Base-by-base conservation (phyloP, 371 early-diverging fungal species). In the Syncephalastrum sp. region DNA sequence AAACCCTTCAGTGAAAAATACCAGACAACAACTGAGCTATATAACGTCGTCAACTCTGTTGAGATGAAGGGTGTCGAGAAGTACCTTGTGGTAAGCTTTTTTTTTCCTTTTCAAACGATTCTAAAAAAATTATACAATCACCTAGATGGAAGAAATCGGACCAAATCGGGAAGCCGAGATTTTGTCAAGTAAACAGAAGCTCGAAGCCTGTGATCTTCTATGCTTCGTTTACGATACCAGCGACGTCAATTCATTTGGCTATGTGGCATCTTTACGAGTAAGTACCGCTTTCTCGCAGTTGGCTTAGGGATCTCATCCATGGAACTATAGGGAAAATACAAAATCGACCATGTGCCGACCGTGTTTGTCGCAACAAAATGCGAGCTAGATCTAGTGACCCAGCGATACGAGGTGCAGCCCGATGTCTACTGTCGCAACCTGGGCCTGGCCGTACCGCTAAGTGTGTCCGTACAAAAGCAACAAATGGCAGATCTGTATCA, bases 151-250 rank as follows among this genome's bases (percentile, higher is more conserved):
- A 70, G 97, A 97, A 65, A 87, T 92, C 60, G 93, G 93, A 6
- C 73, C 86, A 1, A 85, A 81, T 42, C 79, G 84, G 53, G 92
- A 92, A 55, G 77, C 85, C 6, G 93, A 92, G 55, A 81, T 93
- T 16, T 70, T 95, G 14, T 86, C 85, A 58, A 89, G 86, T 72
- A 86, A 82, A 59, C 85, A 85, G 55, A 84, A 82, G 55, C 71
- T 97, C 16, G 95, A 93, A 47, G 79, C 82, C 41, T 95, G 94
- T 68, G 98, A 98, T 69, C 79, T 96, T 3, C 67, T 97, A 21
- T 91, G 93, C 56, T 89, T 96, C 69, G 95, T 96, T 1, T 98
- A 96, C 67, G 97, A 98, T 63, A 88, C 93, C 3, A 90, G 90
- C 68, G 96, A 97, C 71, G 91, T 90, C 15, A 88, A 87, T 60